A percentile compares a stretch with the other conserved stretches of the same genome.
phyloP scores from a whole-genome alignment of 371 early-diverging fungal species.

The Funneliformis caledonium region DNA sequence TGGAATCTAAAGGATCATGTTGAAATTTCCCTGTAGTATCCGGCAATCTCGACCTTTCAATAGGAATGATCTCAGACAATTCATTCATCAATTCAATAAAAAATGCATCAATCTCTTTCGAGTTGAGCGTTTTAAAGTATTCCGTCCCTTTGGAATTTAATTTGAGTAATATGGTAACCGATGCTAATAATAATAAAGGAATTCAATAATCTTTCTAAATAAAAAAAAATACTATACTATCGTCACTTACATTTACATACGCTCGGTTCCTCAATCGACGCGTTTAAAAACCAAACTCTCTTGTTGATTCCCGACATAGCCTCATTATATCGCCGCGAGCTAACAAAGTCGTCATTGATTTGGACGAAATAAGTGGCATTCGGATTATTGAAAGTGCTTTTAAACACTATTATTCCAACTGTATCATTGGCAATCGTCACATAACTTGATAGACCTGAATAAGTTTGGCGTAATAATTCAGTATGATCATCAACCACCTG shows the following conservation, averaged over 20 bases:
- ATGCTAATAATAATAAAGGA: background rate
- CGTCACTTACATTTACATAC: background rate
- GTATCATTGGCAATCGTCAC: background rate
- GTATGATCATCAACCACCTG: background rate
- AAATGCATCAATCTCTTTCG: background rate
- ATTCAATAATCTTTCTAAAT: too few relatives aligned
- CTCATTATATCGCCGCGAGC: background rate
- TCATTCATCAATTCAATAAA: background rate
- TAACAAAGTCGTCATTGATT: constrained; percentile 25
- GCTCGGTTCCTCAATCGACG: background rate
- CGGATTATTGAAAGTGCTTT: constrained; percentile 24
- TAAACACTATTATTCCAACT: background rate
- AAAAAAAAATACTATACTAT: background rate
- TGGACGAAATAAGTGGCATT: background rate
- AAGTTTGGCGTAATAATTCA: background rate
- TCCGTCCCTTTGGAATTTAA: background rate
- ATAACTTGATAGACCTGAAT: background rate
- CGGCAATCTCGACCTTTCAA: background rate
- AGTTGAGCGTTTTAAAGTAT: background rate
- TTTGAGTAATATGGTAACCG: background rate
- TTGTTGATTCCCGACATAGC: background rate
- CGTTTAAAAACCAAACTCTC: background rate
- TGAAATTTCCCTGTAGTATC: background rate
- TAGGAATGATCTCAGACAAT: background rate
- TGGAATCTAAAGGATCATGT: background rate